These are phyloP conservation scores for Pulveroboletus sp. DNA, from an alignment of 768 basidiomycete species.

Conservation along the genomic window DNA sequence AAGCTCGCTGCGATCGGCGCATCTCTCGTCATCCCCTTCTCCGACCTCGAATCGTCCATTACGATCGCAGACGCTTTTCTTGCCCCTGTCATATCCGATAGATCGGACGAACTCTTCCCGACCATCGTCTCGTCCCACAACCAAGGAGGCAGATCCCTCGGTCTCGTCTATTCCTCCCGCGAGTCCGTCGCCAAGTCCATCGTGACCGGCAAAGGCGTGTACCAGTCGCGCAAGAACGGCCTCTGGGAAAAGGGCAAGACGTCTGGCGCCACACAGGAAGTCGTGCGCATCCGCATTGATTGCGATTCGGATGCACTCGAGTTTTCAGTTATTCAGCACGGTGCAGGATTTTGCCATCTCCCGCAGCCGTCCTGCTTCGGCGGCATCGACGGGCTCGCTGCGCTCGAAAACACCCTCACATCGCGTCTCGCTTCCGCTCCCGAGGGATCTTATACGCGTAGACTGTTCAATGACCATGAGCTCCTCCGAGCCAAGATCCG, in stretches of 20 bases:
- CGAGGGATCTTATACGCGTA: constrained; percentile 85
- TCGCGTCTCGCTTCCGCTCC: constrained; percentile 74
- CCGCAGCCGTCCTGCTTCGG: constrained; percentile 87
- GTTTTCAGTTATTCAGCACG: constrained; percentile 86
- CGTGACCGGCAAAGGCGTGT: constrained; percentile 83
- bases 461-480: constrained; percentile 76
- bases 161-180: constrained; percentile 91
- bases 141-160: constrained; percentile 72
- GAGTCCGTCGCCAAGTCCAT: constrained; percentile 87
- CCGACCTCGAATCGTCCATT: constrained; percentile 58
- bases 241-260: constrained; percentile 97
- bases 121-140: constrained; percentile 76
- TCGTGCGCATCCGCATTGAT: constrained; percentile 78
- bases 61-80: constrained; percentile 85
- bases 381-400: constrained; percentile 69
- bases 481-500: constrained; percentile 92
- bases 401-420: constrained; percentile 74
- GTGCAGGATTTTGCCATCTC: constrained; percentile 92
- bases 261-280: constrained; percentile 87
- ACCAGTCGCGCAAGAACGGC: constrained; percentile 94
- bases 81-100: constrained; percentile 76
- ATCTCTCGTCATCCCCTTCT: constrained; percentile 66
- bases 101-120: constrained; percentile 88
- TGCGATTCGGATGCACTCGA: constrained; percentile 93
- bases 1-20: constrained; percentile 57